Conservation (phyloP, 192 early-diverging fungal species). For the Dispira simplex region DNA sequence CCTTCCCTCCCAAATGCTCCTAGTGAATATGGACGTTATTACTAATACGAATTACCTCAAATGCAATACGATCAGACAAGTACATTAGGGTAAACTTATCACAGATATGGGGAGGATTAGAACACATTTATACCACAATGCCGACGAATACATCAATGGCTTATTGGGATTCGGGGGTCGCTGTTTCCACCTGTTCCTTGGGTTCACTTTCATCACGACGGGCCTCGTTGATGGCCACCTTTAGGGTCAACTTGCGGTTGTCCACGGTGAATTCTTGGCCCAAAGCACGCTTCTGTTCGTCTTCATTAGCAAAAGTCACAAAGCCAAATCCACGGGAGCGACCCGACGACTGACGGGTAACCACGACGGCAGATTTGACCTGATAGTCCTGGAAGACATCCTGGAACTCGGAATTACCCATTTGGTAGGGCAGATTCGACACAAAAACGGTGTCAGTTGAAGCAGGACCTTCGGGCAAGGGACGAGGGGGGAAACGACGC, state of each 20-base stretch:
- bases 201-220: slow-evolving; percentile 15
- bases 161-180: too few relatives aligned
- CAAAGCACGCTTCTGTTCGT: slow-evolving; percentile 61
- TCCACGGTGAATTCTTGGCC: slow-evolving; percentile 44
- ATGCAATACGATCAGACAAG: too few relatives aligned
- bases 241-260: slow-evolving; percentile 48
- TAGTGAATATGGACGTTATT: too few relatives aligned
- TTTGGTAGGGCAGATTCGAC: slow-evolving; percentile 62
- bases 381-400: slow-evolving; percentile 56
- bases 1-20: too few relatives aligned
- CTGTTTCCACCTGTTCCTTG: slow-evolving; percentile 12
- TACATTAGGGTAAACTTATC: too few relatives aligned
- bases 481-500: slow-evolving; percentile 9
- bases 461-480: not conserved
- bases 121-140: too few relatives aligned
- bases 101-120: too few relatives aligned
- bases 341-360: slow-evolving; percentile 40
- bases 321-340: slow-evolving; percentile 93
- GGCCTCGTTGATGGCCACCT: slow-evolving; percentile 38
- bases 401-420: slow-evolving; percentile 51
- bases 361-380: slow-evolving; percentile 59
- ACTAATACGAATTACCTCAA: too few relatives aligned
- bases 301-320: slow-evolving; percentile 62
- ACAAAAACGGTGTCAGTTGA: slow-evolving; percentile 48
- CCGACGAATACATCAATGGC: too few relatives aligned